A percentile compares a stretch with the other conserved stretches of the same genome.
Evolutionary conservation across 2,329 filamentous ascomycete genomes (phyloP).

Genomic region (Alternaria rosae): DNA sequence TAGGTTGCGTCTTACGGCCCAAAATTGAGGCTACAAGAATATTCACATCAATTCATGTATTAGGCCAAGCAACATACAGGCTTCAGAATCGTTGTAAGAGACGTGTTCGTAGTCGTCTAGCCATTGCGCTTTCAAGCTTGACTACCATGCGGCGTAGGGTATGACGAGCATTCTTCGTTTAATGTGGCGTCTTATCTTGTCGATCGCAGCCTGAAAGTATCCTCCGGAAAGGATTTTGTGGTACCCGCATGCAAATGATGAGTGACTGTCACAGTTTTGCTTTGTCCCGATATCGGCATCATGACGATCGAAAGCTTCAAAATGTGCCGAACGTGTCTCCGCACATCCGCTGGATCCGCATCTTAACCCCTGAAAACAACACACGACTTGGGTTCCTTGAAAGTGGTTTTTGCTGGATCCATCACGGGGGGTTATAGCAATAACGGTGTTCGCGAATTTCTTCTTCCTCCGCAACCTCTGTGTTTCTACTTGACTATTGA

Average conservation of each 20-base stretch:
- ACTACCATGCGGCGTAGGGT: not conserved
- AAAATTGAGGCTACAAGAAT: not conserved
- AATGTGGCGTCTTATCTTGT: not conserved
- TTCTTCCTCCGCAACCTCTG: not conserved
- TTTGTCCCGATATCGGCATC: slow-evolving; percentile 1
- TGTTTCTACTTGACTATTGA: not conserved
- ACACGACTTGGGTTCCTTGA: not conserved
- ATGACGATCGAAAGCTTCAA: not conserved
- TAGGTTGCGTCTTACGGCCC: not conserved
- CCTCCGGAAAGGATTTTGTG: not conserved
- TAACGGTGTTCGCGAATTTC: not conserved
- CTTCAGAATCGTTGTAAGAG: not conserved
- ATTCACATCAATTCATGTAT: not conserved
- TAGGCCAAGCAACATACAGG: rapidly evolving
- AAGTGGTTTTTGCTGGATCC: no score
- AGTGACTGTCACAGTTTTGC: not conserved
- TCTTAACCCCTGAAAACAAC: not conserved
- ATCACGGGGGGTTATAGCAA: not conserved
- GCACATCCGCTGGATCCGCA: not conserved
- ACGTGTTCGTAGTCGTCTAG: not conserved
- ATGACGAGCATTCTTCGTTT: not conserved
- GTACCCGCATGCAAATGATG: not conserved
- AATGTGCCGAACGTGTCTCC: not conserved
- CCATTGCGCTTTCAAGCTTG: not conserved
- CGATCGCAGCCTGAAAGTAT: not conserved